These are phyloP conservation scores for Helicocarpus griseus DNA, from an alignment of 2,329 filamentous ascomycete species.

Conservation along the genomic window DNA sequence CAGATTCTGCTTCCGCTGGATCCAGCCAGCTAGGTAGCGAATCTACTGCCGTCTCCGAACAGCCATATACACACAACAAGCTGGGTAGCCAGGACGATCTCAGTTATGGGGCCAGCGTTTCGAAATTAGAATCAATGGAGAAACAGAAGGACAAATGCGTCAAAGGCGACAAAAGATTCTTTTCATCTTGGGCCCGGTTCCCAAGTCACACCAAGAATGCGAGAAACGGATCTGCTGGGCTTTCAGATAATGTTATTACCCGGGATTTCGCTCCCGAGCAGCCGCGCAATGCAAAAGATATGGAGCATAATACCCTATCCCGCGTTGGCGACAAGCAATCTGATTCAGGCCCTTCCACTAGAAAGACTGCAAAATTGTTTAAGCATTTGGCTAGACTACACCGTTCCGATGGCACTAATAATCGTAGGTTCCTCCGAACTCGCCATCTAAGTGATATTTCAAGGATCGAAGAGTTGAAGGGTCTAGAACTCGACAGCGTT, in stretches of 20 bases:
- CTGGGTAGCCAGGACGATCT: not conserved
- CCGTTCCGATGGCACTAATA: slow-evolving; percentile 5
- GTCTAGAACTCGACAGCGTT: slow-evolving; percentile 14
- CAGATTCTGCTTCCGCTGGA: not conserved
- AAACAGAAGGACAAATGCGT: too few species aligned
- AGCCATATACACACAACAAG: not conserved
- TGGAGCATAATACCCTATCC: not conserved
- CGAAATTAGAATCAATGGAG: not conserved
- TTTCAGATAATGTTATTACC: slow-evolving; percentile 13
- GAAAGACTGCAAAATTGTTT: slow-evolving; percentile 8
- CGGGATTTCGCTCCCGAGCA: slow-evolving; percentile 13
- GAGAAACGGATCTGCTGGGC: slow-evolving; percentile 10
- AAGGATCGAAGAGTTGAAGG: slow-evolving; percentile 6
- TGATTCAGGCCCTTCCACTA: not conserved
- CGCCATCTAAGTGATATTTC: slow-evolving; percentile 12
- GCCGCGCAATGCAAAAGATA: not conserved
- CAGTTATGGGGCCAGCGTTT: not conserved
- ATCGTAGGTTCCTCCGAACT: slow-evolving; percentile 11
- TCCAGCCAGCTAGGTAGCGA: not conserved
- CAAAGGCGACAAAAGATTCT: slow-evolving; percentile 1
- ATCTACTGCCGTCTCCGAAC: not conserved
- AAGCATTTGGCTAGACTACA: slow-evolving; percentile 8
- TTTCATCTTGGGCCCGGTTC: slow-evolving; percentile 15
- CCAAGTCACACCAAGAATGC: slow-evolving; percentile 13
- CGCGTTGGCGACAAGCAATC: not conserved